Base-by-base conservation (phyloP, 2,329 filamentous ascomycete species). In the Fusarium sp. region DNA sequence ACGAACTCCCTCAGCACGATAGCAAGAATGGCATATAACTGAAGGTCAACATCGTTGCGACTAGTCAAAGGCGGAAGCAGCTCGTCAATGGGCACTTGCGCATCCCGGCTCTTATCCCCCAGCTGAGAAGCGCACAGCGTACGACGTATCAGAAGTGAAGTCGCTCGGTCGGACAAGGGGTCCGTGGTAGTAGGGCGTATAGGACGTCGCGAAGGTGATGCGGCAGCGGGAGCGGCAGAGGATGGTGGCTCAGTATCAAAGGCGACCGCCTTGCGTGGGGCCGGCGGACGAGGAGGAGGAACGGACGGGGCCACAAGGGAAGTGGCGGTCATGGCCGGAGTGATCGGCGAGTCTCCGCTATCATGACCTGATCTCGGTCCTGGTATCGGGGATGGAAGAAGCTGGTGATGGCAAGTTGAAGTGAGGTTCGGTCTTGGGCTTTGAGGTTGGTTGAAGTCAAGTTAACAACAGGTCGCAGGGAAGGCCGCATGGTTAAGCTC, bases 1-100 rank as follows among this genome's bases (percentile, higher is more conserved):
- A 99, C 92, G 77, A 94, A 97, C 68, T 97, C 94, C 74, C 92
- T 90, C 73, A 97, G 84, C 65, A 98, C 89, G 61, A 98, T 91
- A 52, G 96, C 92, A 63, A 99, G 89, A 62, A 98, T 87, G 27
- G 93, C 95, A 77, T 98, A 99, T 6, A 99, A 86, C 80, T 99
- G 92, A 57, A 96, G 82, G 78, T 99, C 96, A 62, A 98, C 88
- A 72, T 96, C 93, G 78, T 97, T 97, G 51, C 93, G 94, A 82
- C 94, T 97, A 48, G 95, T 98, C 75, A 99, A 84, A 39, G 94
- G 94, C 61, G 95, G 96, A 45, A 99, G 83, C 43, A 97, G 83
- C 71, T 94, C 91, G 62, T 96, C 89, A 71, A 97, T 90, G 48
- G 92, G 87, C 30, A 81, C 78, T 61, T 73, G 75, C 27, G 67